These are phyloP conservation scores for Termitomyces sp. DNA, from an alignment of 768 basidiomycete genomes.

Conservation along the genomic window DNA sequence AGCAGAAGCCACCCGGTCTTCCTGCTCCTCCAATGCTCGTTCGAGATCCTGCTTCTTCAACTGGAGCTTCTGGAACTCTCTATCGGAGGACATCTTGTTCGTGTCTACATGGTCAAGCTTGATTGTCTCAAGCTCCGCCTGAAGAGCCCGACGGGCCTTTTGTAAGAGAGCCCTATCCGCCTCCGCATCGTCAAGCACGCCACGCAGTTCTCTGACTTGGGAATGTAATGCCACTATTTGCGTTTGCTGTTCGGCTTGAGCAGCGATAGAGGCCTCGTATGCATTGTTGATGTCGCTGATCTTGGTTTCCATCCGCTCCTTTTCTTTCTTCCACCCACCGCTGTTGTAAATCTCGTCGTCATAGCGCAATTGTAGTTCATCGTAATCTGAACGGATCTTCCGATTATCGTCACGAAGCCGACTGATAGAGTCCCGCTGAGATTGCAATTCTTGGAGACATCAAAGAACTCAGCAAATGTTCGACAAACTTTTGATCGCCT, in stretches of 20 bases:
- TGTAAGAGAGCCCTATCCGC: conserved; percentile 73
- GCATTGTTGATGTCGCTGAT: conserved; percentile 70
- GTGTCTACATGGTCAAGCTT: conserved; percentile 71
- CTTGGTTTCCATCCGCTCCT: conserved; percentile 80
- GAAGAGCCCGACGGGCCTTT: conserved; percentile 75
- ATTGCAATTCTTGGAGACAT: conserved; percentile 54
- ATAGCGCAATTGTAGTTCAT: conserved; percentile 66
- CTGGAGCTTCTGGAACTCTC: conserved; percentile 68
- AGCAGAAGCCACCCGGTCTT: conserved; percentile 65
- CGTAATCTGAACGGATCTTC: conserved; percentile 69
- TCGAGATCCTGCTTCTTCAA: conserved; percentile 81
- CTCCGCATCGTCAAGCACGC: conserved; percentile 81
- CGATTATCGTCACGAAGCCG: conserved; percentile 76
- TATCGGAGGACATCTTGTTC: conserved; percentile 62
- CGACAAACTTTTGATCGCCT: background rate
- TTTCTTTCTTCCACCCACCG: conserved; percentile 83
- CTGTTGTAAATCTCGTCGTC: conserved; percentile 77
- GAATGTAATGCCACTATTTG: conserved; percentile 82
- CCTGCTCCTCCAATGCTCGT: conserved; percentile 71
- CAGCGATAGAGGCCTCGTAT: conserved; percentile 65
- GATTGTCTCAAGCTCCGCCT: conserved; percentile 76
- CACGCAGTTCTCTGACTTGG: conserved; percentile 78
- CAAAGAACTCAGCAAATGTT: background rate
- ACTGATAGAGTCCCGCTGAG: conserved; percentile 70
- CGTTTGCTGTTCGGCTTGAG: conserved; percentile 75